These are phyloP conservation scores for Nitzschia sp. DNA, from an alignment of 108 stramenopile species.

Conservation along the genomic window DNA sequence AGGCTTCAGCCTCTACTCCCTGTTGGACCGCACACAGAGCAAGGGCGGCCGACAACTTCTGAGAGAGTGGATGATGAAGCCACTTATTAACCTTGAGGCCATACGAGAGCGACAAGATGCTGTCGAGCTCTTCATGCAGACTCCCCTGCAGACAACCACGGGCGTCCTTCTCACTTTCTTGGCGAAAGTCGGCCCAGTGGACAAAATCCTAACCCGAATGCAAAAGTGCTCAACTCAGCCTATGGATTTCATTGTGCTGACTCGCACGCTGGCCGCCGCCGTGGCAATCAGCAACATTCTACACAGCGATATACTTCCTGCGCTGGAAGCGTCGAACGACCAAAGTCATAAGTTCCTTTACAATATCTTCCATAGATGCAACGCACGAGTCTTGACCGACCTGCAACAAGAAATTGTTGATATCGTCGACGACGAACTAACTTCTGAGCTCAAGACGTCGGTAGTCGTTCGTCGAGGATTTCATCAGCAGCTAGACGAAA, in stretches of 20 bases:
- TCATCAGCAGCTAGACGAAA: slow-evolving; percentile 77
- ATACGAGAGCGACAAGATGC: slow-evolving; percentile 78
- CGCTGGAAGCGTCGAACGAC: neutral
- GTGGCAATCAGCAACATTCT: slow-evolving; percentile 53
- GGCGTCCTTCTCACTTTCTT: slow-evolving; percentile 55
- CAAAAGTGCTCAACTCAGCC: slow-evolving; percentile 75
- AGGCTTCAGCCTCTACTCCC: slow-evolving; percentile 89
- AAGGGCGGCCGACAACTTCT: slow-evolving; percentile 80
- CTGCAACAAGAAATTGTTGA: slow-evolving; percentile 60
- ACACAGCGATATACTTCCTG: slow-evolving; percentile 46
- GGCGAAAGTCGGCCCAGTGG: slow-evolving; percentile 67
- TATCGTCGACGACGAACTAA: slow-evolving; percentile 74
- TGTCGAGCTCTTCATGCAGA: slow-evolving; percentile 82
- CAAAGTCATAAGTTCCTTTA: slow-evolving; percentile 40
- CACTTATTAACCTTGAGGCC: slow-evolving; percentile 50
- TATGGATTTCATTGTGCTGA: slow-evolving; percentile 66
- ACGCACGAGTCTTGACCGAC: slow-evolving; percentile 44
- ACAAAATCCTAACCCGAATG: slow-evolving; percentile 80
- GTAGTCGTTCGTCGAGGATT: slow-evolving; percentile 77
- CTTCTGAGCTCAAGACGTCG: slow-evolving; percentile 47
- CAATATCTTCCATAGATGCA: slow-evolving; percentile 46
- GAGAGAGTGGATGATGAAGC: slow-evolving; percentile 90
- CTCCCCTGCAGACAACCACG: slow-evolving; percentile 42
- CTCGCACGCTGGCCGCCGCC: slow-evolving; percentile 59
- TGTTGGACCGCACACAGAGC: slow-evolving; percentile 86